phyloP scores from a whole-genome alignment of 1,284 basidiomycete genomes.

The Ustilago esculenta region DNA sequence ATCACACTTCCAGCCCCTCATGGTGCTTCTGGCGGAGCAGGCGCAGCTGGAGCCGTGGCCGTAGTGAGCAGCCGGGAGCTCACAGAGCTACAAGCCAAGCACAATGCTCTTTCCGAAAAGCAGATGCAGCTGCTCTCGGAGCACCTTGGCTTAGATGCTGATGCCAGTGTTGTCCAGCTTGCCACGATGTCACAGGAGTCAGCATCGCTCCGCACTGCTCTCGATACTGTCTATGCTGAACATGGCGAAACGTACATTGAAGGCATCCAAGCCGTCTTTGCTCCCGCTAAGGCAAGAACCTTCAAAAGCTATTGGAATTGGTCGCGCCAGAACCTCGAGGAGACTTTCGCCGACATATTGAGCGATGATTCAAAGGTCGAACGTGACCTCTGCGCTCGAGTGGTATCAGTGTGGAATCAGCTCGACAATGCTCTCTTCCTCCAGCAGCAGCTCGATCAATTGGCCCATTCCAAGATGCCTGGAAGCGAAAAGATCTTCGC shows the following conservation, averaged over 20 bases:
- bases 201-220: slow-evolving; percentile 75
- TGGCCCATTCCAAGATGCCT: neutral
- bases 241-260: slow-evolving; percentile 91
- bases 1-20: slow-evolving; percentile 74
- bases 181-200: slow-evolving; percentile 83
- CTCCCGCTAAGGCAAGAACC: slow-evolving; percentile 90
- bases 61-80: slow-evolving; percentile 98
- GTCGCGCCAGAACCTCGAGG: slow-evolving; percentile 91
- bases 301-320: slow-evolving; percentile 99
- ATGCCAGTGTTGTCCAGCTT: slow-evolving; percentile 84
- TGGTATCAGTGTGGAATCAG: slow-evolving; percentile 1
- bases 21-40: slow-evolving; percentile 71
- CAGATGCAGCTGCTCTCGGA: slow-evolving; percentile 96
- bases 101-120: slow-evolving; percentile 88
- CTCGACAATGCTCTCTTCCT: neutral
- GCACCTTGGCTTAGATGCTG: slow-evolving; percentile 90
- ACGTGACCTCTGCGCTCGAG: slow-evolving; percentile 35
- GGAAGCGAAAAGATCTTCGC: neutral
- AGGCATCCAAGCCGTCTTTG: slow-evolving; percentile 91
- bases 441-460: slow-evolving; percentile 4
- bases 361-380: slow-evolving; percentile 90
- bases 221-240: slow-evolving; percentile 81
- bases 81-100: slow-evolving; percentile 91
- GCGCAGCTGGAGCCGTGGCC: slow-evolving; percentile 69
- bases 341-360: slow-evolving; percentile 80